Base-by-base conservation (phyloP, 2,329 filamentous ascomycete genomes). In the Aaosphaeria pasadenensis region DNA sequence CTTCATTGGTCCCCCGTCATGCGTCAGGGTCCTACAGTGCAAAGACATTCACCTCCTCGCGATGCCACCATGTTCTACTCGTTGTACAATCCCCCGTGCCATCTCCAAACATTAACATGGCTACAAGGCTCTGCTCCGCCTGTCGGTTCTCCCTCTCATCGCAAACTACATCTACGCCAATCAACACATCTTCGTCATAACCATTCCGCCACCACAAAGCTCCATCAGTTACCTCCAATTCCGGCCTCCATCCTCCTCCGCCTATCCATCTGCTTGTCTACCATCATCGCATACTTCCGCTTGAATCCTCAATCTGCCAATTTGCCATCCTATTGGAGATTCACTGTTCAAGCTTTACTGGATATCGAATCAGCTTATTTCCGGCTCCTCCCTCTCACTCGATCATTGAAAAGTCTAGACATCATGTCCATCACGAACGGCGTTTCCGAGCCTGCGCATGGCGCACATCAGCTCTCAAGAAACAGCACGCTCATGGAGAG, bases 351-450 rank as follows among this genome's bases (percentile, higher is more conserved):
- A 24, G 17, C 17, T 24, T 24, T 24, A 24, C 17, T 24, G 17
- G 17, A 24, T 24, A 24, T 24, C 17, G 17, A 24, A 24, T 24
- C 17, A 24, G 17, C 17, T 24, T 24, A 24, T 24, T 24, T 24
- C 17, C 17, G 17, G 17, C 17, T 24, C 17, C 17, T 24, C 17
- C 17, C 17, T 24, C 17, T 24, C 17, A 24, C 17, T 24, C 17
- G 17, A 24, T 24, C 17, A 24, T 24, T 24, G 17, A 24, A 24
- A 24, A 24, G 17, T 24, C 17, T 24, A 24, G 2, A 24, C 17
- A 24, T 36, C 28, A 54, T 54, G 52, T 50, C 49, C 36, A 47
- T 50, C 13, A 39, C 47, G 45, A 43, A 49, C 40, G 42, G 42
- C 5, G 32, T 9, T 11, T 33, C 39, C 13, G 46, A 52, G 43